Evolutionary conservation across 2,329 filamentous ascomycete genomes (phyloP), one percentile per base, ranked within the genome.

Genomic region (Trichoderma cornu-damae): DNA sequence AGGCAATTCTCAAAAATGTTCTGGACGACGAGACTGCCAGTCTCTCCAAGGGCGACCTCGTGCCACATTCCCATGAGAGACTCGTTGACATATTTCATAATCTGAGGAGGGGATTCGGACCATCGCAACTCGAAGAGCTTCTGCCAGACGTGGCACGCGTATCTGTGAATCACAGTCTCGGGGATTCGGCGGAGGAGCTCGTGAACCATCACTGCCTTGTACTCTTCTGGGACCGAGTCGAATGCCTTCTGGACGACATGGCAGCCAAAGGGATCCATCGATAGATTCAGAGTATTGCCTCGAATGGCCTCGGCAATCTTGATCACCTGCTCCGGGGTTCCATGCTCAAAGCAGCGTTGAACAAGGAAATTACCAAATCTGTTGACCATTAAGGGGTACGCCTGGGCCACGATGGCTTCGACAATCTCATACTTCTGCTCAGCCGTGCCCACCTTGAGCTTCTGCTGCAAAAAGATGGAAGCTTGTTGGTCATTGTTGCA

Each of bases 1-100:
- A 97, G 82, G 68, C 94, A 99, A 68, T 99, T 99, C 77, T 99
- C 94, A 71, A 99, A 99, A 69, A 99, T 99, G 72, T 99, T 99
- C 74, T 99, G 94, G 48, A 99, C 95, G 44, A 99, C 94, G 65
- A 99, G 80, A 71, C 94, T 99, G 60, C 94, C 94, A 9, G 95
- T 99, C 77, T 99, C 94, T 34, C 94, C 94, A 52, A 97, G 78
- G 20, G 95, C 95, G 62, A 99, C 94, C 68, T 99, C 93, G 68
- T 97, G 92, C 94, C 94, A 99, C 91, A 97, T 97, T 59, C 93
- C 93, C 59, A 85, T 83, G 55, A 99, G 82, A 60, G 94, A 89
- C 65, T 97, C 91, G 68, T 99, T 99, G 74, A 99, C 95, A 67
- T 90, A 96, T 67, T 89, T 89, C 94, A 99, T 99, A 74, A 99